Percentiles rank a stretch among this genome's conserved stretches.
Evolutionary conservation across 139 green algal species (phyloP).

Genomic region (Protoeuglena noctilucae): DNA sequence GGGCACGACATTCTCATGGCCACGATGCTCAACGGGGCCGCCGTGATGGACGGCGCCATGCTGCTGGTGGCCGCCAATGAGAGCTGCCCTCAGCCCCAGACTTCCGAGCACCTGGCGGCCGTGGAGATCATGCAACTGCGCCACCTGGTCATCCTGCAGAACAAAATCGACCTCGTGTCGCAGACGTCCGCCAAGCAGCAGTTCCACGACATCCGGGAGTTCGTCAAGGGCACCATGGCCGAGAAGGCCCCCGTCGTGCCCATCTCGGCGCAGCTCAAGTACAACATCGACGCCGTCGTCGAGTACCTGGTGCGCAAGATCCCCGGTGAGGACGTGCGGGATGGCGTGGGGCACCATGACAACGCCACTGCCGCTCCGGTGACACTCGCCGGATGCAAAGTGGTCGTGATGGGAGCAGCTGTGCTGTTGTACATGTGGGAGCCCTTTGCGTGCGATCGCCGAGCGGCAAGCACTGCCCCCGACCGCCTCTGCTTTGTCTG

Average conservation of each 20-base stretch:
- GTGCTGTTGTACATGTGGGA: no score
- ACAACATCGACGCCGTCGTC: constrained; percentile 98
- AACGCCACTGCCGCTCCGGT: no score
- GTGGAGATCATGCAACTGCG: constrained; percentile 97
- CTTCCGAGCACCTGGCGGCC: constrained; percentile 86
- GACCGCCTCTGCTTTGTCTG: no score
- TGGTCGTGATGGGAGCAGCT: no score
- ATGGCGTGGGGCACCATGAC: no score
- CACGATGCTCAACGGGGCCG: constrained; percentile 99
- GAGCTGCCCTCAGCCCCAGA: constrained; percentile 95
- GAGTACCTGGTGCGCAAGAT: constrained; percentile 96
- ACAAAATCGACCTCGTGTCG: constrained; percentile 83
- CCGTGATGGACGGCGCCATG: constrained; percentile 97
- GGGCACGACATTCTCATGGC: constrained; percentile 99
- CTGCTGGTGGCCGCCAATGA: constrained; percentile 98
- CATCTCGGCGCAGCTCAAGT: constrained; percentile 96
- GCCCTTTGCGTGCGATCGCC: no score
- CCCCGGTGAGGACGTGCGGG: no score
- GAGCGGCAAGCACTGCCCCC: no score
- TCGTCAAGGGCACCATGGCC: constrained; percentile 83
- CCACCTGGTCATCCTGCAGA: constrained; percentile 89
- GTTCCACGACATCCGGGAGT: constrained; percentile 83
- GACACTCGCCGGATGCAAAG: no score
- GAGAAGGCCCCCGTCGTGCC: constrained; percentile 90
- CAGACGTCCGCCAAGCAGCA: constrained; percentile 79